Conservation (phyloP, 257 asterid species). For the Solanum appendiculatum region DNA sequence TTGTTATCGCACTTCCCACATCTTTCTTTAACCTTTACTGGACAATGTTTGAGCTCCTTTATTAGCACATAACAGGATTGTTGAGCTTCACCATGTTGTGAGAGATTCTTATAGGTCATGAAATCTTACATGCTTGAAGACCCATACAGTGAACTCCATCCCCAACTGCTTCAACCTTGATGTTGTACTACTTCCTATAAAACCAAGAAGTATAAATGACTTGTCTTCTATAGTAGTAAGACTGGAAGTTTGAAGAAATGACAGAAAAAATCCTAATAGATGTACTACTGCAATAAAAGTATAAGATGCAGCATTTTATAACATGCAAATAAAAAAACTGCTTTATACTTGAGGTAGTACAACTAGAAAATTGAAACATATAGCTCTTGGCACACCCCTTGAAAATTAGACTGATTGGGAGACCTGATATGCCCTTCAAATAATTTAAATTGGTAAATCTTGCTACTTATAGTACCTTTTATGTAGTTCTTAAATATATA, state of each 20-base stretch:
- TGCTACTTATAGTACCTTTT: background rate
- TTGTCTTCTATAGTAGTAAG: background rate
- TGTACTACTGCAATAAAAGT: background rate
- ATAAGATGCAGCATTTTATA: background rate
- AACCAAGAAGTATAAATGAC: constrained; percentile 9
- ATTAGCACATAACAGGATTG: background rate
- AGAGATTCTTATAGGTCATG: background rate
- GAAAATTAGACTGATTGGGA: background rate
- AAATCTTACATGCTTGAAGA: constrained; percentile 87
- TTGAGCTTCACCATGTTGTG: background rate
- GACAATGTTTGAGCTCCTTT: background rate
- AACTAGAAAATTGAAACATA: background rate
- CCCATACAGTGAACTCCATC: constrained; percentile 99
- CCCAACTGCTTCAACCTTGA: constrained; percentile 96
- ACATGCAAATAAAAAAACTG: background rate
- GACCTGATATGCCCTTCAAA: background rate
- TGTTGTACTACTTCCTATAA: constrained; percentile 68
- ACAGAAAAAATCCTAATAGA: background rate
- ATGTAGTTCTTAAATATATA: background rate
- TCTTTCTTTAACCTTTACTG: background rate
- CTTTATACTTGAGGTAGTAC: background rate
- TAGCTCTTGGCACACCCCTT: background rate
- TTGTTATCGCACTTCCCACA: background rate
- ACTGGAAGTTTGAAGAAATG: background rate
- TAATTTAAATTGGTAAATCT: background rate